These are phyloP conservation scores for Podospora pseudopauciseta DNA, from an alignment of 495 filamentous ascomycete genomes.

Conservation along the genomic window DNA sequence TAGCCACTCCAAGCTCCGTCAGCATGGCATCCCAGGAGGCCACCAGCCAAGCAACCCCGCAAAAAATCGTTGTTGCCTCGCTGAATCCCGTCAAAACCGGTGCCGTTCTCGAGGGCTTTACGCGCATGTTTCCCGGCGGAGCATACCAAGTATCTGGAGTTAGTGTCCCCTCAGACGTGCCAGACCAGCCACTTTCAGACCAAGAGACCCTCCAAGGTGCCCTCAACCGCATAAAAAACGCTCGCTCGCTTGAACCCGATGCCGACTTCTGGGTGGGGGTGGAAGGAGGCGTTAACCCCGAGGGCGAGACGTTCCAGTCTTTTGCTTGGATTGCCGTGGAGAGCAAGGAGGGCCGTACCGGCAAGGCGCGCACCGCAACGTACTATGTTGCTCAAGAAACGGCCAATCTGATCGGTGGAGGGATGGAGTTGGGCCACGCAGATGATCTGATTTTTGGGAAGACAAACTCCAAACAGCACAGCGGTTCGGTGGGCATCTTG, in stretches of 20 bases:
- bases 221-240: slow-evolving; percentile 25
- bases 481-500: slow-evolving; percentile 28
- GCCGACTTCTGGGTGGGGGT: slow-evolving; percentile 32
- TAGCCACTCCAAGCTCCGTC: background rate
- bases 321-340: slow-evolving; percentile 33
- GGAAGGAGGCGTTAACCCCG: slow-evolving; percentile 29
- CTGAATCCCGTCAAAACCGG: slow-evolving; percentile 28
- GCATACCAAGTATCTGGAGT: slow-evolving; percentile 30
- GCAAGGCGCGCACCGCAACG: slow-evolving; percentile 29
- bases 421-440: slow-evolving; percentile 27
- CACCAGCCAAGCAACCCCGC: background rate
- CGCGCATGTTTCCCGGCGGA: slow-evolving; percentile 28
- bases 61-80: slow-evolving; percentile 25
- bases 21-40: background rate
- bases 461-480: slow-evolving; percentile 24
- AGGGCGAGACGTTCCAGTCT: slow-evolving; percentile 20
- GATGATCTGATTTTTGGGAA: slow-evolving; percentile 23
- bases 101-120: slow-evolving; percentile 24
- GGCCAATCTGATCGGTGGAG: slow-evolving; percentile 16
- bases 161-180: slow-evolving; percentile 28
- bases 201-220: slow-evolving; percentile 28
- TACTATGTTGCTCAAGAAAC: slow-evolving; percentile 28
- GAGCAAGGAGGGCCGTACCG: slow-evolving; percentile 11
- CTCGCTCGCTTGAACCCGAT: slow-evolving; percentile 15
- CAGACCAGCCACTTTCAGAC: slow-evolving; percentile 30